Percentiles rank a stretch among this genome's conserved stretches.
phyloP scores from a whole-genome alignment of 305 asterid genomes.

The Galium porrigens region DNA sequence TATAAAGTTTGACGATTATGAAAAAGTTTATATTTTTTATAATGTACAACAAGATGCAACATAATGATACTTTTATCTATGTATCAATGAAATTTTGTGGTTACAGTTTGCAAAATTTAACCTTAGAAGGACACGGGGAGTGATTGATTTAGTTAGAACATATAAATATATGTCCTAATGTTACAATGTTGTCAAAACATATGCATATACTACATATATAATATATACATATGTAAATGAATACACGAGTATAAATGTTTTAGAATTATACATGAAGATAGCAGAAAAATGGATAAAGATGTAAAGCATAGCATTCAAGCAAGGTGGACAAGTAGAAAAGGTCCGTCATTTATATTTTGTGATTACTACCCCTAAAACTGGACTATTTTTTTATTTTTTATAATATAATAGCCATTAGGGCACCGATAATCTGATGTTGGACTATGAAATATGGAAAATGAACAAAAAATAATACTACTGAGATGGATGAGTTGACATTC shows the following conservation, averaged over 20 bases:
- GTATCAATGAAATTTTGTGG: background rate
- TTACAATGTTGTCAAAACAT: background rate
- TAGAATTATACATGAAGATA: background rate
- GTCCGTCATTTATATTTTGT: background rate
- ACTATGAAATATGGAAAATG: background rate
- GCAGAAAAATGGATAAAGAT: background rate
- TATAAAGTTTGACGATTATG: background rate
- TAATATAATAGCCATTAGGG: no score
- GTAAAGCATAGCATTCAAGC: background rate
- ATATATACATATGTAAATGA: no score
- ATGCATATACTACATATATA: no score
- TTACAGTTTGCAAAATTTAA: background rate
- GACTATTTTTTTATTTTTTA: no score
- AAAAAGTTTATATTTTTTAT: no score
- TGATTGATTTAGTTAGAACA: background rate
- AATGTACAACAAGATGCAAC: background rate
- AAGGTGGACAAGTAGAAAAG: background rate
- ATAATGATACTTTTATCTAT: background rate
- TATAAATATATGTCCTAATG: background rate
- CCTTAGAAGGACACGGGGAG: background rate
- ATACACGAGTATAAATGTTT: background rate
- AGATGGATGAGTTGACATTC: background rate
- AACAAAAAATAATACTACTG: no score
- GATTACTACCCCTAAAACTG: background rate
- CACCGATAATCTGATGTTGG: background rate